Base-by-base conservation (phyloP, 768 basidiomycete genomes). In the Xanthoconium stramineum region DNA sequence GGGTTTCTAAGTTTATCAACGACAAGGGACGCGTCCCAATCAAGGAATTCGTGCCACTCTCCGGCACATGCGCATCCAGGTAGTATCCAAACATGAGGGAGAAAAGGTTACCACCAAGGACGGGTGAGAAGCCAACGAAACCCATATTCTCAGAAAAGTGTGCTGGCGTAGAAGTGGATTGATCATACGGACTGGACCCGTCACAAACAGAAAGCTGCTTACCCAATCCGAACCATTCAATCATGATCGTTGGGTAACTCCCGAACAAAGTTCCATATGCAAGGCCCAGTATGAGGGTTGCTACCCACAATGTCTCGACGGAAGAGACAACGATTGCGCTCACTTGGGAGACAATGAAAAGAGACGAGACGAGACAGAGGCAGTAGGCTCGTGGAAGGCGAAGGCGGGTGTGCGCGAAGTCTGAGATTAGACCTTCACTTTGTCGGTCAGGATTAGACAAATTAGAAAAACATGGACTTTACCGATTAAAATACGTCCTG, bases 171-270 rank as follows among this genome's bases (percentile, higher is more conserved):
- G 30, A 36, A 1, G 56, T 40, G 32, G 46, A 33, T n/a, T 14
- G 5, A 30, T 17, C 6, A 30, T 35, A 0, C 8, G 19, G 10
- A n/a, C 20, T 2, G 17, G 3, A 19, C n/a, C 6, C n/a, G 9
- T 11, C 33, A 33, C 33, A 33, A 33, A 11, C n/a, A 11, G 17
- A 54, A 29, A 46, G 17, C 32, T 11, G 3, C 88, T 65, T 63
- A 90, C 90, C 76, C 64, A 95, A 76, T 7, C 93, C 93, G 61
- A 94, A 95, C 91, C 90, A 94, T 61, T 95, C 94, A 28, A 94
- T 78, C 50, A 83, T 78, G 32, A 95, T 77, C n/a, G 86, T 84
- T 0, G 91, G 89, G 64, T 82, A 78, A 40, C 89, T 74, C 2
- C 87, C 88, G 66, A 91, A 93, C 52, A 84, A 66, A 47, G 82